A percentile compares a stretch with the other conserved stretches of the same genome.
Evolutionary conservation across 208 protist genomes (phyloP).

Genomic region (Crithidia acanthocephali): DNA sequence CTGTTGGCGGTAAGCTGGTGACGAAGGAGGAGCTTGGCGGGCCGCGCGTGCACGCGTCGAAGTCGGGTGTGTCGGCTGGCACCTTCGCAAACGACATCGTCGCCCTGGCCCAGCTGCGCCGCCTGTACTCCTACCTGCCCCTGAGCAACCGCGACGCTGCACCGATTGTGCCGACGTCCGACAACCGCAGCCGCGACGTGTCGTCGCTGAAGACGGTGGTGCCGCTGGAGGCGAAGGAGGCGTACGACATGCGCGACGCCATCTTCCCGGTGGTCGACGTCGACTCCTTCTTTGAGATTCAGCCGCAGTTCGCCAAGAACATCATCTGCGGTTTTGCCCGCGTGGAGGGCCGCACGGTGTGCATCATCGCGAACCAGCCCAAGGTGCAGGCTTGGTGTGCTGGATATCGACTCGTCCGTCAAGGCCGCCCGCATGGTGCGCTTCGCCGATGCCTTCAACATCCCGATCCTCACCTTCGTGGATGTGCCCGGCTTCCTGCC

Average conservation of each 20-base stretch:
- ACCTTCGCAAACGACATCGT: slow-evolving; percentile 95
- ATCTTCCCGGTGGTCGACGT: slow-evolving; percentile 91
- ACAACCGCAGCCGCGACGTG: slow-evolving; percentile 54
- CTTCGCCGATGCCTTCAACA: slow-evolving; percentile 98
- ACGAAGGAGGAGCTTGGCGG: slow-evolving; percentile 95
- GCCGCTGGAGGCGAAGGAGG: slow-evolving; percentile 84
- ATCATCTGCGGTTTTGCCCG: slow-evolving; percentile 94
- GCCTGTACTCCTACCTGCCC: slow-evolving; percentile 93
- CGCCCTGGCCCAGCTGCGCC: slow-evolving; percentile 75
- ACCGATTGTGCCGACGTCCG: slow-evolving; percentile 56
- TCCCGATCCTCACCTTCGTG: slow-evolving; percentile 97
- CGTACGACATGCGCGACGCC: slow-evolving; percentile 95
- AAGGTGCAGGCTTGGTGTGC: slow-evolving; percentile 89
- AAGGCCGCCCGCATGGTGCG: slow-evolving; percentile 96
- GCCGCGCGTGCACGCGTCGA: slow-evolving; percentile 83
- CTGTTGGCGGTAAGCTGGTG: slow-evolving; percentile 92
- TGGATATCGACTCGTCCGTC: slow-evolving; percentile 93
- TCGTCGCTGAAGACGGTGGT: slow-evolving; percentile 72
- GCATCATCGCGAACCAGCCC: slow-evolving; percentile 96
- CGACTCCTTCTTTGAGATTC: slow-evolving; percentile 95
- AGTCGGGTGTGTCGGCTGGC: slow-evolving; percentile 89
- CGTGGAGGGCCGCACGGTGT: slow-evolving; percentile 92
- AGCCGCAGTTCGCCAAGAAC: slow-evolving; percentile 96
- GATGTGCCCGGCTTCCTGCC: slow-evolving; percentile 98
- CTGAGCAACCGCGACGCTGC: slow-evolving; percentile 75